Conservation (phyloP, 2,329 filamentous ascomycete species). For the Fusarium sulawesiense region DNA sequence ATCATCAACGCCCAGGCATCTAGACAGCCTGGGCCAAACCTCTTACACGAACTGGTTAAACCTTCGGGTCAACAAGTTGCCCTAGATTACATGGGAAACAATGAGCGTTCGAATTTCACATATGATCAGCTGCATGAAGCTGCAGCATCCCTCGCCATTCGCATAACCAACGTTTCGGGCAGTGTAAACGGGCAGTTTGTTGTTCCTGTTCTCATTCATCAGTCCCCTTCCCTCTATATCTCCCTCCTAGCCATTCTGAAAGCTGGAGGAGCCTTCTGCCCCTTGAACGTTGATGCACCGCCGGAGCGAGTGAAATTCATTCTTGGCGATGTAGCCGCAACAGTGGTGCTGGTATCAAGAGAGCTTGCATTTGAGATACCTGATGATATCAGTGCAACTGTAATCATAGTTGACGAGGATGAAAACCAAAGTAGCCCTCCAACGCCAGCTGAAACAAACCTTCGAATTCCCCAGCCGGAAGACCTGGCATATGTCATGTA, state of each 20-base stretch:
- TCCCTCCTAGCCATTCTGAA: conserved; percentile 82
- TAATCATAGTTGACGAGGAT: conserved; percentile 54
- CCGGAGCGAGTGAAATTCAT: conserved; percentile 83
- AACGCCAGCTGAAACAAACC: conserved; percentile 6
- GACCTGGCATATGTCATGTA: conserved; percentile 90
- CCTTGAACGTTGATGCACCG: conserved; percentile 82
- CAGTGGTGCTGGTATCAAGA: conserved; percentile 72
- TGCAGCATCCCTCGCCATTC: conserved; percentile 66
- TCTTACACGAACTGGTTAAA: conserved; percentile 71
- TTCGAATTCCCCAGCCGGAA: conserved; percentile 44
- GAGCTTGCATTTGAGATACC: conserved; percentile 58
- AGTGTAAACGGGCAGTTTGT: conserved; percentile 56
- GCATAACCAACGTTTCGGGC: conserved; percentile 51
- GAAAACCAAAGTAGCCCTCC: conserved; percentile 5
- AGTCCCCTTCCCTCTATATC: conserved; percentile 82
- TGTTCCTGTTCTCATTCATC: conserved; percentile 81
- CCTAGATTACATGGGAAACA: conserved; percentile 49
- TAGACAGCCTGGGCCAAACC: conserved; percentile 56
- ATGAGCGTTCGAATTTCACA: conserved; percentile 57
- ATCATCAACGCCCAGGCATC: conserved; percentile 59
- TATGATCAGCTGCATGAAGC: conserved; percentile 72
- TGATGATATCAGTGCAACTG: conserved; percentile 43
- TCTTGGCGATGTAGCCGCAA: conserved; percentile 77
- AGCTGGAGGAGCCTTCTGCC: conserved; percentile 86
- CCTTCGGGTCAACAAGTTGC: conserved; percentile 43